Evolutionary conservation across 805 yeast species (phyloP), one percentile per base, ranked within the genome.

Genomic region (Grigorovia jiainica): DNA sequence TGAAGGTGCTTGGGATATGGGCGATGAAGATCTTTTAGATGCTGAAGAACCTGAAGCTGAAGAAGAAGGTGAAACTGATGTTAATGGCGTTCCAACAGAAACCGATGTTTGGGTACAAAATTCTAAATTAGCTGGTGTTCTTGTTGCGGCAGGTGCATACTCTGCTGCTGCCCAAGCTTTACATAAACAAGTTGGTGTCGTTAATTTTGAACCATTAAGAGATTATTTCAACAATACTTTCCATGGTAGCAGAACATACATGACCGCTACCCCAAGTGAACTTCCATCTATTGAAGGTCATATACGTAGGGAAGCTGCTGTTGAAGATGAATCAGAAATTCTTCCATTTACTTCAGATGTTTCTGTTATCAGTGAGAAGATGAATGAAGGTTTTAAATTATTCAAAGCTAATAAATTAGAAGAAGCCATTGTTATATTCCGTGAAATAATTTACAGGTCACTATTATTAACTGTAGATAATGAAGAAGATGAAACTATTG

Each of bases 111-210:
- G 99, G 98, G 74, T 85, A 24, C 82, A 90, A 50, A 86, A 83
- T 63, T 84, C 95, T 15, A 83, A 82, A 48, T 75, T 89, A 43
- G 87, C 97, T 4, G 97, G 95, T 24, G 87, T 86, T 21, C 85
- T 87, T 53, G 87, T 82, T 55, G 97, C 98, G 2, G 87, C 96
- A 2, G 99, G 99, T 53, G 84, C 94, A 4, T 90, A 90, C 60
- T 97, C 87, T 51, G 83, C 90, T 41, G 99, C 97, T 31, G 92
- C 96, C 32, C 94, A 87, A 55, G 75, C 94, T 58, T 73, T 92
- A 54, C 79, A 82, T 68, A 82, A 90, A 56, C 98, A 94, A 64
- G 71, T 81, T 36, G 98, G 97, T 53, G 76, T 86, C 40, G 80
- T 76, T 21, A 72, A 85, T 52, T 90, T 94, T 60, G 95, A 80